phyloP scores from a whole-genome alignment of 1,139 yeast genomes.

The Protomyces macrosporus region DNA sequence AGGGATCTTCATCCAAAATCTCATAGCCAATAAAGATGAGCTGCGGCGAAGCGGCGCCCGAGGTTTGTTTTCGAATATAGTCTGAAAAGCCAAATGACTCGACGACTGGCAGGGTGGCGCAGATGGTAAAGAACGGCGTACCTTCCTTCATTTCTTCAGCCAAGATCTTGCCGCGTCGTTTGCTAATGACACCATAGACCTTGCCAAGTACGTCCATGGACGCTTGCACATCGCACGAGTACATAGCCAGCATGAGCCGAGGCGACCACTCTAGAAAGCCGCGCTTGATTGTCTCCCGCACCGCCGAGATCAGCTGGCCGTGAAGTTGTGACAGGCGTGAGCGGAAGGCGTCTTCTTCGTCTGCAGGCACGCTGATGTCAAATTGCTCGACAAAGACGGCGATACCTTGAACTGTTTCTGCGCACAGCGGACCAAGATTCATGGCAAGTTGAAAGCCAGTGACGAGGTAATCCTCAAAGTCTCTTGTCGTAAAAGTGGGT shows the following conservation, averaged over 20 bases:
- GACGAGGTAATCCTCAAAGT: slow-evolving; percentile 59
- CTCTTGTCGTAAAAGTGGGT: slow-evolving; percentile 11
- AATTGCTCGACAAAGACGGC: slow-evolving; percentile 48
- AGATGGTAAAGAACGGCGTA: slow-evolving; percentile 86
- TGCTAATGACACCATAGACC: slow-evolving; percentile 90
- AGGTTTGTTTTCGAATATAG: slow-evolving; percentile 84
- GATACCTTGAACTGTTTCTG: slow-evolving; percentile 83
- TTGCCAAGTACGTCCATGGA: slow-evolving; percentile 90
- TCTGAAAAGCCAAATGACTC: slow-evolving; percentile 97
- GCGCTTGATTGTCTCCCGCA: slow-evolving; percentile 67
- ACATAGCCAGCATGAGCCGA: slow-evolving; percentile 83
- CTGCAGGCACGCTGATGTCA: slow-evolving; percentile 31
- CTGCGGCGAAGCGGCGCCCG: slow-evolving; percentile 98
- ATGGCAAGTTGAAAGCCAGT: slow-evolving; percentile 84
- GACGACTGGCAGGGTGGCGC: slow-evolving; percentile 82
- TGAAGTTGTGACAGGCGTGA: slow-evolving; percentile 36
- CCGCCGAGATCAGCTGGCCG: slow-evolving; percentile 68
- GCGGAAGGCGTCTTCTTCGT: slow-evolving; percentile 35
- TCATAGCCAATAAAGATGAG: slow-evolving; percentile 86
- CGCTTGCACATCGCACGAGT: slow-evolving; percentile 91
- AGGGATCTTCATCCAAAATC: slow-evolving; percentile 83
- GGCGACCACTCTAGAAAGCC: slow-evolving; percentile 78
- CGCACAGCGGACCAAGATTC: slow-evolving; percentile 79
- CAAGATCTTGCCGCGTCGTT: slow-evolving; percentile 74
- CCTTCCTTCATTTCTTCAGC: slow-evolving; percentile 98